phyloP scores from a whole-genome alignment of 2,329 filamentous ascomycete genomes.

The Aureobasidium sp. region DNA sequence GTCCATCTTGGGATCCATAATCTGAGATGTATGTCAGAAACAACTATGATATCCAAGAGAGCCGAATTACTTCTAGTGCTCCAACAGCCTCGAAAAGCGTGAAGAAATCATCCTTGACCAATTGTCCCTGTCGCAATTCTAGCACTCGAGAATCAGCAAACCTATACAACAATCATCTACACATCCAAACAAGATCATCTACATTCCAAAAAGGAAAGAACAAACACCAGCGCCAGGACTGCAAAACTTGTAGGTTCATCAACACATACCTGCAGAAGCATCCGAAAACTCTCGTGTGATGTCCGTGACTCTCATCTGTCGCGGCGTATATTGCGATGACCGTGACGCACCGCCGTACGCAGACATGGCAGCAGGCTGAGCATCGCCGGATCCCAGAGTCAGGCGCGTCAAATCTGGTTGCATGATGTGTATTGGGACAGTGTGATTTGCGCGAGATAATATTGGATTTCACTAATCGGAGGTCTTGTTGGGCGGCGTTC shows the following conservation, averaged over 20 bases:
- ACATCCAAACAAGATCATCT: background rate
- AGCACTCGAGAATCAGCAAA: background rate
- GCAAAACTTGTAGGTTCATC: too few relatives aligned
- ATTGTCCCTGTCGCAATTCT: slow-evolving; percentile 64
- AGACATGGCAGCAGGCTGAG: background rate
- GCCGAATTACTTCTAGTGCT: slow-evolving; percentile 57
- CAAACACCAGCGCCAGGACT: background rate
- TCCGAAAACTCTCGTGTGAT: slow-evolving; percentile 30
- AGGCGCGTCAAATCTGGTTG: slow-evolving; percentile 12
- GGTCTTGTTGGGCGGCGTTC: background rate
- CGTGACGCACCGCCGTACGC: background rate
- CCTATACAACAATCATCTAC: background rate
- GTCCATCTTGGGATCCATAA: slow-evolving; percentile 99
- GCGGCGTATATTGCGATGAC: background rate
- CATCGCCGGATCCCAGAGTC: background rate
- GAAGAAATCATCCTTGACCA: slow-evolving; percentile 91
- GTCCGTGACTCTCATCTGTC: slow-evolving; percentile 21
- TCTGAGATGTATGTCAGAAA: slow-evolving; percentile 48
- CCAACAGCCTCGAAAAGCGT: slow-evolving; percentile 92
- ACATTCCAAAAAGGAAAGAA: too few relatives aligned
- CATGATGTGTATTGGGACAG: background rate
- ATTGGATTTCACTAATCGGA: background rate
- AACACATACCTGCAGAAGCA: slow-evolving; percentile 24
- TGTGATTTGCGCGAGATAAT: background rate
- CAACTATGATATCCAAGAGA: background rate